Evolutionary conservation across 495 filamentous ascomycete genomes (phyloP).

Genomic region (Penicillium dipodomyicola): DNA sequence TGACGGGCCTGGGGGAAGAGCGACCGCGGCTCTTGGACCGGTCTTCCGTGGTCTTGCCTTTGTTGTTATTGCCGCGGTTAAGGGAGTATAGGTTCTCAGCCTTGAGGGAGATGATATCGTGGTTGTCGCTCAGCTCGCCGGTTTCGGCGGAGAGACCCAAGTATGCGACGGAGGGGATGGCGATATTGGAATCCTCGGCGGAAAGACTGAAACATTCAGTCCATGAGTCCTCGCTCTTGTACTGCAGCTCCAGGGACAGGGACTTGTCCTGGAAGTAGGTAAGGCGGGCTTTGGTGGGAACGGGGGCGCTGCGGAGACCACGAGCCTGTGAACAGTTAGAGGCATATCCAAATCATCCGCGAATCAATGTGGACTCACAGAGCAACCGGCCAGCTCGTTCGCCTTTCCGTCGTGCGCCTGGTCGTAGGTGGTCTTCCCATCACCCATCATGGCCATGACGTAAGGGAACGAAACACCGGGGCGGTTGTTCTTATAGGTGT

Average conservation of each 20-base stretch:
- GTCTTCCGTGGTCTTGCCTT: slow-evolving; percentile 39
- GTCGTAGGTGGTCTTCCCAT: slow-evolving; percentile 86
- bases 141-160: slow-evolving; percentile 95
- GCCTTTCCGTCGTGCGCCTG: slow-evolving; percentile 93
- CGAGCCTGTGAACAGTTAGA: slow-evolving; percentile 55
- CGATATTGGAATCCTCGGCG: slow-evolving; percentile 62
- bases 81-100: slow-evolving; percentile 85
- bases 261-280: slow-evolving; percentile 97
- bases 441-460: slow-evolving; percentile 97
- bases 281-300: slow-evolving; percentile 81
- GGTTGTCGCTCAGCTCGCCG: slow-evolving; percentile 94
- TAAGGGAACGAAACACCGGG: slow-evolving; percentile 95
- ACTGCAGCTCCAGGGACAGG: slow-evolving; percentile 86
- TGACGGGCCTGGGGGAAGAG: slow-evolving; percentile 24
- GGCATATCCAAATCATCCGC: neutral
- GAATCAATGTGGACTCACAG: slow-evolving; percentile 46
- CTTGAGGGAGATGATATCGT: slow-evolving; percentile 89
- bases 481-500: slow-evolving; percentile 99
- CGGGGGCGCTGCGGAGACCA: slow-evolving; percentile 72
- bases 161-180: slow-evolving; percentile 87
- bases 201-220: slow-evolving; percentile 76
- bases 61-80: slow-evolving; percentile 36
- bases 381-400: slow-evolving; percentile 91
- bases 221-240: slow-evolving; percentile 88
- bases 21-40: slow-evolving; percentile 36